These are phyloP conservation scores for Brassica incana DNA, from an alignment of 345 rosid species.

Conservation along the genomic window DNA sequence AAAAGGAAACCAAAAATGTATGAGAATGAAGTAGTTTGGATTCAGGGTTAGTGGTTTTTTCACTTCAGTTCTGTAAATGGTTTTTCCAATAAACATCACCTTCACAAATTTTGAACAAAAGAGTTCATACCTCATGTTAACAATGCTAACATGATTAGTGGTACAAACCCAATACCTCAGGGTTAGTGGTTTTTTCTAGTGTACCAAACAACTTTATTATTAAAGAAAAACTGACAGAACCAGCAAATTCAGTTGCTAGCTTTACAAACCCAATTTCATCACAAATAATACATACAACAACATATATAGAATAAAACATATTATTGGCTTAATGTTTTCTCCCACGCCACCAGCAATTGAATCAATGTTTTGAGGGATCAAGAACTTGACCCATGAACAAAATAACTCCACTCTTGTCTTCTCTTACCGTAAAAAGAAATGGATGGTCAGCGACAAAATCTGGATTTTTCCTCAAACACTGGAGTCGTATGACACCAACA, in stretches of 20 bases:
- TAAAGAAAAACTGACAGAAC: background rate
- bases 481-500: background rate
- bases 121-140: background rate
- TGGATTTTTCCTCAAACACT: background rate
- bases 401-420: conserved; percentile 55
- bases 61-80: no score
- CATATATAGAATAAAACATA: background rate
- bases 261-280: no score
- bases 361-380: conserved; percentile 29
- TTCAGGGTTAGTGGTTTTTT: no score
- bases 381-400: conserved; percentile 51
- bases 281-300: background rate
- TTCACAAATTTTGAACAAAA: background rate
- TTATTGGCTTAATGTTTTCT: background rate
- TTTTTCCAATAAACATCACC: background rate
- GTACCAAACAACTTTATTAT: background rate
- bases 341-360: background rate
- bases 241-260: background rate
- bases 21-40: background rate
- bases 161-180: background rate
- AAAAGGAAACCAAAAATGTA: background rate
- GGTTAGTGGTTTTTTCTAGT: background rate
- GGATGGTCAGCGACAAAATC: conserved; percentile 72
- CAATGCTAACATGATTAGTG: background rate
- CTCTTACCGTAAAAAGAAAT: conserved; percentile 57